Conservation (phyloP, 805 yeast species). For the Sugiyamaella floridensis region DNA sequence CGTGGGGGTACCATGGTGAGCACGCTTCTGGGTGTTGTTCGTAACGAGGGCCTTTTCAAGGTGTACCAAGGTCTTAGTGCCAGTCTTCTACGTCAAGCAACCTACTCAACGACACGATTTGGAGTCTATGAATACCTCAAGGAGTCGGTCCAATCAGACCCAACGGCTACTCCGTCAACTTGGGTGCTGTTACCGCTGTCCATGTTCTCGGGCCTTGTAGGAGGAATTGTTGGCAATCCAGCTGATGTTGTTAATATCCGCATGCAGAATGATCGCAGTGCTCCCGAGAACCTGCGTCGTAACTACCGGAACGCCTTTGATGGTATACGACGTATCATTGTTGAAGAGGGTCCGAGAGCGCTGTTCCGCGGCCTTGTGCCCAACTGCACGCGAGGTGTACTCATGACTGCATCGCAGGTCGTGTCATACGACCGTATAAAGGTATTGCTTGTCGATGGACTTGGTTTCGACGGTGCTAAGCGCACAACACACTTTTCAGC, state of each 20-base stretch:
- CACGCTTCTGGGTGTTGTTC: slow-evolving; percentile 54
- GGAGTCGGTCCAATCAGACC: slow-evolving; percentile 37
- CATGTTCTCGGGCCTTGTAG: slow-evolving; percentile 78
- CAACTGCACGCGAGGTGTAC: slow-evolving; percentile 68
- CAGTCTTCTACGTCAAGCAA: slow-evolving; percentile 74
- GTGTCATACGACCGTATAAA: slow-evolving; percentile 80
- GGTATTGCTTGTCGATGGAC: slow-evolving; percentile 43
- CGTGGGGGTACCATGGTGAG: slow-evolving; percentile 58
- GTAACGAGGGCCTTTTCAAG: slow-evolving; percentile 54
- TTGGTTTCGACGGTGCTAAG: slow-evolving; percentile 50
- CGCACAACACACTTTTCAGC: slow-evolving; percentile 72
- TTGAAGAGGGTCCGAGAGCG: slow-evolving; percentile 53
- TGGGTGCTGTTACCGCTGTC: slow-evolving; percentile 68
- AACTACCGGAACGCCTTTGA: slow-evolving; percentile 73
- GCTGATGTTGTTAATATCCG: slow-evolving; percentile 81
- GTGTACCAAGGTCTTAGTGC: slow-evolving; percentile 82
- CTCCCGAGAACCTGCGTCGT: slow-evolving; percentile 58
- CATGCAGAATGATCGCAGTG: slow-evolving; percentile 81
- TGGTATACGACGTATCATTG: slow-evolving; percentile 55
- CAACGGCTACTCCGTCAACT: slow-evolving; percentile 42
- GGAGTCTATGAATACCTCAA: slow-evolving; percentile 79
- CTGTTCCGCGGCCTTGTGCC: slow-evolving; percentile 72
- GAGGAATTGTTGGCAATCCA: slow-evolving; percentile 84
- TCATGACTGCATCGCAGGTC: slow-evolving; percentile 88
- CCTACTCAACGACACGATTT: slow-evolving; percentile 79